Evolutionary conservation across 768 basidiomycete species (phyloP).

Genomic region (Suillus paluster): DNA sequence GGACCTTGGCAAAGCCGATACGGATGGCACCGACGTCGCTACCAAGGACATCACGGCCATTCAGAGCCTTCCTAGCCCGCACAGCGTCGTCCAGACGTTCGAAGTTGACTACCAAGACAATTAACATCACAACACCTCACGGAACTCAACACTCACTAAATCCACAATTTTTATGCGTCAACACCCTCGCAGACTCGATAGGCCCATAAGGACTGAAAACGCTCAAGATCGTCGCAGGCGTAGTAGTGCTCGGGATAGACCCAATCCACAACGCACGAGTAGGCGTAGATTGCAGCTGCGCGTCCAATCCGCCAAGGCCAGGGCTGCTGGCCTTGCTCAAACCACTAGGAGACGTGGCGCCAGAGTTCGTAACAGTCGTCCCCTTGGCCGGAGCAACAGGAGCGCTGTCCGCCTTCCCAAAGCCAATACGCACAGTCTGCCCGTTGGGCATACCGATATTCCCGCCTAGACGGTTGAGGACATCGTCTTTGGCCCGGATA

Average conservation of each 20-base stretch:
- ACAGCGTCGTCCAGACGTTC: constrained; percentile 97
- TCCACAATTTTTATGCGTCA: constrained; percentile 97
- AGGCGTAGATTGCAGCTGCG: constrained; percentile 87
- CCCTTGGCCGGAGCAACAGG: constrained; percentile 89
- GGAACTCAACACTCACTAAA: constrained; percentile 59
- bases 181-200: constrained; percentile 93
- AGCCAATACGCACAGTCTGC: constrained; percentile 96
- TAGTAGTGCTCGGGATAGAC: constrained; percentile 93
- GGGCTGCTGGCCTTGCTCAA: constrained; percentile 54
- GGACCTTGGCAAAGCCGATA: constrained; percentile 96
- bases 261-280: constrained; percentile 98
- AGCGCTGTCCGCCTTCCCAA: constrained; percentile 96
- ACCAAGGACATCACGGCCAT: constrained; percentile 94
- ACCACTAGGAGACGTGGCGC: constrained; percentile 65
- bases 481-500: constrained; percentile 97
- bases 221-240: constrained; percentile 91
- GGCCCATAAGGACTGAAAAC: constrained; percentile 98
- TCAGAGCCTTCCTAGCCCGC: constrained; percentile 91
- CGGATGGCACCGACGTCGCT: constrained; percentile 96
- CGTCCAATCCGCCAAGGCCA: constrained; percentile 71
- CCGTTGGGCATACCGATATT: constrained; percentile 95
- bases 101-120: constrained; percentile 77
- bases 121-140: constrained; percentile 14
- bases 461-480: constrained; percentile 92
- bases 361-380: constrained; percentile 60